A percentile compares a stretch with the other conserved stretches of the same genome.
Evolutionary conservation across 495 filamentous ascomycete species (phyloP).

Genomic region (Delitschia confertaspora): DNA sequence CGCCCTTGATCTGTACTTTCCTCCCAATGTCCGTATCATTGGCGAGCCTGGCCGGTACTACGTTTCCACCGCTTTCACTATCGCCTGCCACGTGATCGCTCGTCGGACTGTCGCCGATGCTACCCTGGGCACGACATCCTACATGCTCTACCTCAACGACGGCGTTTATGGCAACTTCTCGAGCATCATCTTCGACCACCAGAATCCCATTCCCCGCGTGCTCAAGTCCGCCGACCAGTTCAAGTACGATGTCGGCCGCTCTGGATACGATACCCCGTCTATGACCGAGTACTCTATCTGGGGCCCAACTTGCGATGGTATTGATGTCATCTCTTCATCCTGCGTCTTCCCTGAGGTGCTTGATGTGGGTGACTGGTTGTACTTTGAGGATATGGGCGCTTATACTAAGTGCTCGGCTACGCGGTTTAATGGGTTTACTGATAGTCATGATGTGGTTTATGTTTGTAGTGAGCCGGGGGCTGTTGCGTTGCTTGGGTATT

Average conservation of each 20-base stretch:
- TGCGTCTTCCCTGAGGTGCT: constrained; percentile 63
- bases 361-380: constrained; percentile 93
- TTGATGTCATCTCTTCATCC: constrained; percentile 78
- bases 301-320: constrained; percentile 96
- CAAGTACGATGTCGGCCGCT: constrained; percentile 29
- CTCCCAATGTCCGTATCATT: constrained; percentile 75
- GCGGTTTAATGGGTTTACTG: constrained; percentile 95
- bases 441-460: constrained; percentile 87
- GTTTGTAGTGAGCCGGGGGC: constrained; percentile 88
- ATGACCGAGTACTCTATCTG: constrained; percentile 77
- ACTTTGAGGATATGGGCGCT: constrained; percentile 97
- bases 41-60: constrained; percentile 96
- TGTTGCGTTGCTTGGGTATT: constrained; percentile 59
- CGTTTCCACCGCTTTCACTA: constrained; percentile 81
- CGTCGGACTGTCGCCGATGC: constrained; percentile 71
- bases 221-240: constrained; percentile 52
- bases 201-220: constrained; percentile 77
- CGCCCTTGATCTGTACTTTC: constrained; percentile 81
- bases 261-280: constrained; percentile 24
- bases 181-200: constrained; percentile 98
- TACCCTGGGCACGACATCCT: constrained; percentile 50
- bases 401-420: constrained; percentile 97
- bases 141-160: constrained; percentile 96
- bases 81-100: constrained; percentile 93
- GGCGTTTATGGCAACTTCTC: constrained; percentile 97